Evolutionary conservation across 192 early-diverging fungal species (phyloP), one percentile per base, ranked within the genome.

Genomic region (Coemansia sp.): DNA sequence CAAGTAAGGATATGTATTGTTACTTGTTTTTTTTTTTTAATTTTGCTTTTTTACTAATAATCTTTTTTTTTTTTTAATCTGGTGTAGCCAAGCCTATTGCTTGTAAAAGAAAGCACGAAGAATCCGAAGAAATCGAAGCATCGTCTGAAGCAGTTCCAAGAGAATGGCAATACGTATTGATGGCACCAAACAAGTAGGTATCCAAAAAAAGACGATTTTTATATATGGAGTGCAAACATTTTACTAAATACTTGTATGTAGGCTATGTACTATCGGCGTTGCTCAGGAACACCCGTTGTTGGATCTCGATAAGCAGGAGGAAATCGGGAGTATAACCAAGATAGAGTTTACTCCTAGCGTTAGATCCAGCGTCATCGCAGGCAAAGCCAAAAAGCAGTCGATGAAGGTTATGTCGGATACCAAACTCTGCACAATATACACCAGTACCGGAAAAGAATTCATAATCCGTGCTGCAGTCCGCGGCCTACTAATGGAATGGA

Each of bases 401-500:
- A 65, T 79, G 29, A 71, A 74, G 2, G 42, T 84, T 10, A 65
- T 71, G 73, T 67, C 77, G 1, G 69, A 75, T 7, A 76, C 81
- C 3, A 78, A 79, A 66, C 49, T 84, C 15, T 78, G 77, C 60
- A 79, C 77, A 0, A 59, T 84, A 16, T 38, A 66, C 20, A 79
- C 76, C 0, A 52, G 46, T 15, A 33, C 47, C 2, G 72, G 64
- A 18, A 75, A 49, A 12, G 64, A 71, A 34, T 84, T 61, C 29
- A 22, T 59, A 2, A 43, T 84, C 41, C 76, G 77, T 10, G 76
- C 77, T 5, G 81, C 76, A 0, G 61, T 84, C 60, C 75, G 65
- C n/a, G 81, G 81, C 31, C 31, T 65, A 0, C 64, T 84, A 24
- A 67, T 84, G 70, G 81, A 84, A 31, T 84, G 81, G 81, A 84